These are phyloP conservation scores for Populus trichocarpa DNA, from an alignment of 441 rosid genomes.

Conservation along the genomic window DNA sequence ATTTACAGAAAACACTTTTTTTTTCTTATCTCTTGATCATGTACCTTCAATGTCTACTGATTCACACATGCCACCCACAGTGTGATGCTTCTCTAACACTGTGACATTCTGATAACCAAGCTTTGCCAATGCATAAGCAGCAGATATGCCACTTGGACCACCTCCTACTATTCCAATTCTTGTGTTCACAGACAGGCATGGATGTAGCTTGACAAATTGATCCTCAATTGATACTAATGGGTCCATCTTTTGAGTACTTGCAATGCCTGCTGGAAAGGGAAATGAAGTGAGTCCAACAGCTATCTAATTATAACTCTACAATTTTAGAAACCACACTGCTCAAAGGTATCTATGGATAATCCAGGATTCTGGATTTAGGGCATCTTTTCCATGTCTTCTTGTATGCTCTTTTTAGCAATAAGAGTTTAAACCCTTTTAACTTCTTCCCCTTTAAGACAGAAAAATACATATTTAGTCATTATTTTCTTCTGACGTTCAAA, in stretches of 20 bases:
- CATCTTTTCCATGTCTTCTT: no score
- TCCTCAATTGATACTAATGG: conserved; percentile 42
- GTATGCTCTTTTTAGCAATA: no score
- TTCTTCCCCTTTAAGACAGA: no score
- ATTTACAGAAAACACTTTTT: neutral
- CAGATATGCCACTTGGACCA: conserved; percentile 69
- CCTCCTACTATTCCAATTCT: conserved; percentile 64
- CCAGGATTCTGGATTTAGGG: neutral
- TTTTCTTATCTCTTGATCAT: neutral
- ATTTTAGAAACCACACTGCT: no score
- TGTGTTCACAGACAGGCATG: conserved; percentile 47
- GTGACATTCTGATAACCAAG: conserved; percentile 40
- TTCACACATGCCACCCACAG: conserved; percentile 74
- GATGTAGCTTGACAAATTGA: conserved; percentile 62
- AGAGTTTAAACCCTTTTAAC: no score
- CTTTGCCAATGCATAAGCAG: no score
- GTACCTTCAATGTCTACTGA: conserved; percentile 70
- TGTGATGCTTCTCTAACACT: conserved; percentile 55
- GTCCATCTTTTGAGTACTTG: conserved; percentile 34
- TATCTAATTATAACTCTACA: neutral
- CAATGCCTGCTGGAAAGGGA: neutral
- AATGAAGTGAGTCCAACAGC: no score
- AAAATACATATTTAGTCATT: neutral
- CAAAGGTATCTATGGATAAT: neutral
- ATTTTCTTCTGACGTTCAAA: neutral